Base-by-base conservation (phyloP, 371 early-diverging fungal species). In the Mucor lusitanicus region DNA sequence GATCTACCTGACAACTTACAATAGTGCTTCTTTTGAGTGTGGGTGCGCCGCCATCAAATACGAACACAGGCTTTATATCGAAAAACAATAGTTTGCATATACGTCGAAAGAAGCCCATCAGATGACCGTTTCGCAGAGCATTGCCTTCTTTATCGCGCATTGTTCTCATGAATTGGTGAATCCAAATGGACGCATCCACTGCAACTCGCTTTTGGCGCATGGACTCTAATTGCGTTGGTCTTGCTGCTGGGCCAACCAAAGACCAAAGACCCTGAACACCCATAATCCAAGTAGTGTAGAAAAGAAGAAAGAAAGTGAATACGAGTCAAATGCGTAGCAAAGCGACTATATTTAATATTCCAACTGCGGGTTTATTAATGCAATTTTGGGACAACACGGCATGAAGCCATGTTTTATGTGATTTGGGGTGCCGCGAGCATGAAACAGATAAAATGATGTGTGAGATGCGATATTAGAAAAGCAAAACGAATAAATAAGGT, bases 201-300 rank as follows among this genome's bases (percentile, higher is more conserved):
- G 97, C 97, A 55, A 98, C 78, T 50, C 84, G 78, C 63, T 91
- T 89, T 69, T 91, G 87, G 8, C 85, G 72, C 30, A 95, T 72
- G 8, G 90, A 81, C 48, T 97, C 97, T 30, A 96, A 79, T 37
- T 90, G 86, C 40, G 92, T 87, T 23, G 94, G 92, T 53, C 93
- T 81, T 23, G 90, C 92, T n/a, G 87, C 87, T 9, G 93, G 92
- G 64, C 91, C 89, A 15, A 99, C 71, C 35, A 99, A 82, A 59
- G 85, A 78, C 99, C 99, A 99, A 37, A 99, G 88, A 19, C 93
- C 93, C 81, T 95, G 92, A 65, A 99, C 99, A 56, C 99, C 99
- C 99, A 99, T 97, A 17, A 60, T 17, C 28, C 32, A 17, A 39
- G 15, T 17, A 13, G 39, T 33, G 1, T 33, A 42, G 23, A 46